Evolutionary conservation across 192 early-diverging fungal genomes (phyloP), one percentile per base, ranked within the genome.

Genomic region (Dissophora globulifera): DNA sequence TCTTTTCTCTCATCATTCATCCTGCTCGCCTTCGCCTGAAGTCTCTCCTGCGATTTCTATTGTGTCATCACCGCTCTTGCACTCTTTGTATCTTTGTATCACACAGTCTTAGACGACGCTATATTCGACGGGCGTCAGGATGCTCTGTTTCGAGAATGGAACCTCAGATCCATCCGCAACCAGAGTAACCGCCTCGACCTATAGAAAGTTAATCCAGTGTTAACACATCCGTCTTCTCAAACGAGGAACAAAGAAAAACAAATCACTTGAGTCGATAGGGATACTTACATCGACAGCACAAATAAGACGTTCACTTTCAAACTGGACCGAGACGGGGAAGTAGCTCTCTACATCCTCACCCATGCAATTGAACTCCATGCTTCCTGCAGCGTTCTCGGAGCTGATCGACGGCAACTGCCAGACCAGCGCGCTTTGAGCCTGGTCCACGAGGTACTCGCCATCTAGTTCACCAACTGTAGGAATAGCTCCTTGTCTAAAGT

Each of bases 371-470:
- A 97, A 98, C 60, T 97, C 96, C 30, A 98, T 72, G 16, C 89
- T 87, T 40, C 97, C 95, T 27, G 85, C 85, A 19, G 82, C 74
- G 79, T 94, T 94, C 60, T 81, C 83, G n/a, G 81, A 61, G 67
- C 95, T 91, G 59, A 99, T 93, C 23, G 87, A 81, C 31, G 92
- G 87, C 9, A 95, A 58, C 72, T 94, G 90, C 97, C 96, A 99
- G 40, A 95, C 89, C 42, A 99, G 82, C 1, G 84, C 84, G 40
- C 86, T 79, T 4, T 86, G 82, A 35, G 86, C 79, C 33, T 84
- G 86, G 79, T 98, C 91, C 32, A 97, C 83, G 51, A 86, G 63
- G 79, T 95, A 95, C 27, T 87, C 71, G 12, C 96, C 96, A 65
- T 95, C 93, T 22, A 91, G 90, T 46, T 95, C 86, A 55, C 87